A percentile compares a stretch with the other conserved stretches of the same genome.
These are phyloP conservation scores for Kurtzmaniella natalensis DNA, from an alignment of 1,139 yeast species.

Conservation along the genomic window DNA sequence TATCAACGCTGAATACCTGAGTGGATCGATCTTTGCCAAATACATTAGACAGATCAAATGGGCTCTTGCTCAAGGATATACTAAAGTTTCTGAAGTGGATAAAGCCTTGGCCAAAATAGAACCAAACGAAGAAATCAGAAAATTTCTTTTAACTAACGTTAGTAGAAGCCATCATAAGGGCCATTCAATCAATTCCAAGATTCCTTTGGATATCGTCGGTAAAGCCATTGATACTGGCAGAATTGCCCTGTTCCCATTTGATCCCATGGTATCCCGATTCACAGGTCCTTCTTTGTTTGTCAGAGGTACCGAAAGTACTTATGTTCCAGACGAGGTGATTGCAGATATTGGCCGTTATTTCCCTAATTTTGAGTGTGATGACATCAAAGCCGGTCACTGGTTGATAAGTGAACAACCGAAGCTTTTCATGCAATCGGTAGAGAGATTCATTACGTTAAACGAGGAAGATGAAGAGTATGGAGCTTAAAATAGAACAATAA, in stretches of 20 bases:
- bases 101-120: constrained; percentile 60
- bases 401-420: constrained; percentile 74
- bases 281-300: constrained; percentile 73
- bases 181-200: constrained; percentile 39
- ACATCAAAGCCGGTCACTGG: constrained; percentile 90
- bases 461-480: constrained; percentile 33
- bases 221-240: constrained; percentile 58
- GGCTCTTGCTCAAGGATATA: constrained; percentile 44
- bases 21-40: constrained; percentile 50
- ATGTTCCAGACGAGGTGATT: constrained; percentile 82
- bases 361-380: constrained; percentile 72
- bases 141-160: constrained; percentile 72
- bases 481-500: background rate
- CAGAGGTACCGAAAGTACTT: constrained; percentile 71
- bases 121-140: constrained; percentile 57
- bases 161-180: constrained; percentile 40
- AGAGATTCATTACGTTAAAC: constrained; percentile 54
- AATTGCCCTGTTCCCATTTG: constrained; percentile 77
- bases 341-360: constrained; percentile 74
- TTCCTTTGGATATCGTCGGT: constrained; percentile 69
- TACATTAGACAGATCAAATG: constrained; percentile 62
- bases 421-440: constrained; percentile 57
- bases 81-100: constrained; percentile 65
- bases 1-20: constrained; percentile 53
- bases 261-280: constrained; percentile 51